Base-by-base conservation (phyloP, 352 stramenopile genomes). In the Phytophthora palmivora region DNA sequence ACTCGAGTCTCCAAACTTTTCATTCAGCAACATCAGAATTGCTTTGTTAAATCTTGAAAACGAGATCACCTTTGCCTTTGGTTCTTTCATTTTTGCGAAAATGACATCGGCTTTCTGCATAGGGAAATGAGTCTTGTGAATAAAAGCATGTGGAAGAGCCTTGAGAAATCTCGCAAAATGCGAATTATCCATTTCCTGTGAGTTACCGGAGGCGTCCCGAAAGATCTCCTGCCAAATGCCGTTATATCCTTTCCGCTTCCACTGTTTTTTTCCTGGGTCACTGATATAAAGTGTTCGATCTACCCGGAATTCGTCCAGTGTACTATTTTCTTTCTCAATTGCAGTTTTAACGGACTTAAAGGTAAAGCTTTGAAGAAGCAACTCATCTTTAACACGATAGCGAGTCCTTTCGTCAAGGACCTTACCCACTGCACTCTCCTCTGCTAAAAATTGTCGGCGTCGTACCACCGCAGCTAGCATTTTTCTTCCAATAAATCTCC, bases 31-130 rank as follows among this genome's bases (percentile, higher is more conserved):
- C 71, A 88, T 75, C 3, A 74, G 22, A 54, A 91, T 87, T 0
- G 79, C 71, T 28, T 78, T 84, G 65, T 78, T 91, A 50, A 91
- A 92, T 36, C 77, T 72, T 0, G 52, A 41, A 18, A 90, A 91
- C 7, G 77, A 73, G 10, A 92, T 87, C 0, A 74, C 76, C 18
- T 83, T 70, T 7, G 82, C 68, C 47, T 89, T 89, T 0, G 82
- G 84, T 8, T 92, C 82, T 34, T 91, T 90, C 78, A 91, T 87
- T 45, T 91, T 90, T 3, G 76, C 65, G 33, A 92, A 92, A 15
- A 89, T 79, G 12, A 90, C 42, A 37, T 92, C 84, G 0, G 76
- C 65, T 3, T 69, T 81, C 36, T 91, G 81, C 21, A 70, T 66
- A 12, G 82, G 73, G 41, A 90, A 92, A 11, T 69, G 63, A 15